These are phyloP conservation scores for Alliaria petiolata DNA, from an alignment of 345 rosid species.

Conservation along the genomic window DNA sequence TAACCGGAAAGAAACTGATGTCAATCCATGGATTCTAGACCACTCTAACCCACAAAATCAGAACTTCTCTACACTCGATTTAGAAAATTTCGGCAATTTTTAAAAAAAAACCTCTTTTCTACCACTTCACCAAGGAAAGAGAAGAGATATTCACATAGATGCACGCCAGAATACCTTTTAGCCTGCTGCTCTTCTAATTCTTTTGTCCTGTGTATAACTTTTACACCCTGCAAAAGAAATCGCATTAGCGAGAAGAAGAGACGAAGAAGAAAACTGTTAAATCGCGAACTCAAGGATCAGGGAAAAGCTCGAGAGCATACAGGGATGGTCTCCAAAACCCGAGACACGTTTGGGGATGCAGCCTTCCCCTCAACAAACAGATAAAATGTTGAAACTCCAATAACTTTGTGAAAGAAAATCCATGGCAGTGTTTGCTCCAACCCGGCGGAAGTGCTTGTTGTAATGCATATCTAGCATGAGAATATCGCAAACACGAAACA, in stretches of 20 bases:
- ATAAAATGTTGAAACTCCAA: constrained; percentile 79
- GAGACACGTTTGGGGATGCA: constrained; percentile 64
- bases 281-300: constrained; percentile 1
- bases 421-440: constrained; percentile 85
- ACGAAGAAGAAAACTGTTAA: not conserved
- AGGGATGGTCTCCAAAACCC: constrained; percentile 66
- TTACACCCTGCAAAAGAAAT: constrained; percentile 61
- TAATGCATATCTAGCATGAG: constrained; percentile 62
- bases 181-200: constrained; percentile 89
- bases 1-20: not conserved
- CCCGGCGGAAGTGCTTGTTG: constrained; percentile 92
- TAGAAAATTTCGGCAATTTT: not conserved
- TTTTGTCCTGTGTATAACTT: constrained; percentile 71
- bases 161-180: constrained; percentile 49
- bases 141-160: constrained; percentile 1
- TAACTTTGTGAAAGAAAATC: constrained; percentile 86
- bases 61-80: not conserved
- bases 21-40: not conserved
- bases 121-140: not conserved
- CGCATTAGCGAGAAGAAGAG: not conserved
- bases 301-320: constrained; percentile 29
- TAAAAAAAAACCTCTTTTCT: not conserved
- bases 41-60: not conserved
- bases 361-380: constrained; percentile 97
- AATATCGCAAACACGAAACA: not conserved